Evolutionary conservation across 805 yeast species (phyloP), one percentile per base, ranked within the genome.

Genomic region (Candida adriatica): DNA sequence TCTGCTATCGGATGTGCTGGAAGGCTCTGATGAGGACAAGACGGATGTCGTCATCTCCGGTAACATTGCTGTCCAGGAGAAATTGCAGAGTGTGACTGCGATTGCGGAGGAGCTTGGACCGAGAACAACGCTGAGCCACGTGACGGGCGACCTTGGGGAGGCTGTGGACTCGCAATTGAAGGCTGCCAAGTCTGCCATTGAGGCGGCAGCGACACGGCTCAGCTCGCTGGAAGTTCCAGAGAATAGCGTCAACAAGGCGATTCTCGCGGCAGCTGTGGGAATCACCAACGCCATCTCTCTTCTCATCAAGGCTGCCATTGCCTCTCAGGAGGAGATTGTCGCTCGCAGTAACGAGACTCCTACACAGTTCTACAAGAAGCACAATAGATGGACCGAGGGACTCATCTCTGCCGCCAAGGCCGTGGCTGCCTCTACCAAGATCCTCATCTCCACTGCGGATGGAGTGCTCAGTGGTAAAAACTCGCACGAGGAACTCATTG

Each of bases 311-410:
- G 79, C 92, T 3, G 84, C 95, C 2, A 76, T 85, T 16, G 86
- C 75, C 21, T 75, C 90, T 14, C 95, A 86, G 56, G 59, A 71
- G 35, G 95, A 86, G 56, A 85, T 86, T 50, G 90, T 79, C 6
- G 69, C 74, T 34, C 72, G 70, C 37, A 85, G 84, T 26, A 55
- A 75, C 0, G 74, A 69, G 28, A 65, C 84, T 2, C 66, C 75
- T 36, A 73, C 86, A 10, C 82, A 81, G 27, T 86, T 79, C 55
- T 87, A 87, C 59, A 82, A 79, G 54, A 85, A 84, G 58, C 82
- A 86, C 55, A 86, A 78, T 56, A 70, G 90, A 47, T 86, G 96
- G 96, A 84, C 95, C 0, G 94, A 87, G 58, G 96, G 96, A 15
- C 73, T 86, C 35, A 77, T 86, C 18, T 81, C 94, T 38, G 95